Evolutionary conservation across 257 asterid genomes (phyloP), one percentile per base, ranked within the genome.

Genomic region (Gentiana dahurica): DNA sequence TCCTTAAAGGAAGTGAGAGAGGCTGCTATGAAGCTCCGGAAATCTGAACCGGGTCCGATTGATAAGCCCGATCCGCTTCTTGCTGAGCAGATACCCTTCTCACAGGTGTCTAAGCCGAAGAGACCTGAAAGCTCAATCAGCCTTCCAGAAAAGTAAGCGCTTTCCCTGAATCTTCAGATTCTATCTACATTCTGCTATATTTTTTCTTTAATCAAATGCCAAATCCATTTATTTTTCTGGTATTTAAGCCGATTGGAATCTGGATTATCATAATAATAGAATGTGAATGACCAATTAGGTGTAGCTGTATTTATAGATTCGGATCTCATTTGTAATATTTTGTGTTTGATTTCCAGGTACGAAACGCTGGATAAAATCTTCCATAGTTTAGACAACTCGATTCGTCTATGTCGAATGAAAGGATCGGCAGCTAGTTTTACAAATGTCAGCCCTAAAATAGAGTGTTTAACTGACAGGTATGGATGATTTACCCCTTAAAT

Each of bases 391-490:
- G 85, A 79, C 68, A 80, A 79, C 68, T 83, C 92, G 7, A 77
- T 84, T 60, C 78, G 89, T 71, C 77, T 88, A 68, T 89, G 88
- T 47, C 74, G 61, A 12, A 36, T 86, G 57, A 92, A 79, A 73
- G 72, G 87, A 61, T 75, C 75, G 1, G 34, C 75, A 2, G 36
- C 95, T 11, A 72, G 75, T 35, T 86, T 85, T 73, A 63, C 81
- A 12, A 81, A 76, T n/a, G 75, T 92, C 60, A 70, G 87, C 55
- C 45, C 88, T 49, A 79, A 81, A 54, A 65, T 92, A 2, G 86
- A 82, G 70, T 57, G 61, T 51, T 75, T 92, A 62, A 81, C 97
- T 0, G 94, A 86, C 13, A 85, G 95, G 99, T 92, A 70, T 33
- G 57, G 12, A 53, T 48, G 37, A 53, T 49, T 10, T 51, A 45